Base-by-base conservation (phyloP, 805 yeast genomes). In the Pichia rugopelliculosa region DNA sequence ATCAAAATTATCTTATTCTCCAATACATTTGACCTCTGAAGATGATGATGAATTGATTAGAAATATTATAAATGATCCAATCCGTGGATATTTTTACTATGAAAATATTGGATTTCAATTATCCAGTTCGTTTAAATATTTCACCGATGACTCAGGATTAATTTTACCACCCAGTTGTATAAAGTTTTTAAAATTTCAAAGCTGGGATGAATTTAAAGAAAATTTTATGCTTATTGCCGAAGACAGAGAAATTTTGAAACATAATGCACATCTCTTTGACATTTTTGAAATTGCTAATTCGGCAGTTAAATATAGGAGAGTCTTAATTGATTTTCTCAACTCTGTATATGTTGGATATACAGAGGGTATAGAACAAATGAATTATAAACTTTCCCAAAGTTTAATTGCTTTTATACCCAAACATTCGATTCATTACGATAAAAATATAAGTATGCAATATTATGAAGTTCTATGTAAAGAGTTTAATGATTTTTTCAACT, bases 51-150 rank as follows among this genome's bases (percentile, higher is more conserved):
- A 9, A 6, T 9, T 47, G 15, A 27, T 26, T 8, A n/a, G 6
- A 12, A 22, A 26, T 18, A 26, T 48, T 3, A 36, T 44, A 6
- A 20, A 44, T 7, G 27, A 48, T 39, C 50, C 50, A n/a, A n/a
- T 43, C 11, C 36, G 38, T 18, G 50, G 44, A 8, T 41, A 36
- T n/a, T 45, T 44, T 24, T 48, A 48, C 36, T 48, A 45, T 22
- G 17, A 34, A 20, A 27, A 41, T 27, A 24, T 48, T 17, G 44
- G 47, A 26, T 42, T 33, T 17, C 26, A 41, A 11, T 23, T 48
- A 21, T 44, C 34, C 3, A 18, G 9, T 10, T 20, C 44, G 1
- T 25, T 43, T 6, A 12, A 22, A 21, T 23, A 26, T 7, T 20
- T 43, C 5, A 21, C 21, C 3, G 36, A 26, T 13, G 25, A 36